phyloP scores from a whole-genome alignment of 2,329 filamentous ascomycete genomes.

The Parascedosporium putredinis region DNA sequence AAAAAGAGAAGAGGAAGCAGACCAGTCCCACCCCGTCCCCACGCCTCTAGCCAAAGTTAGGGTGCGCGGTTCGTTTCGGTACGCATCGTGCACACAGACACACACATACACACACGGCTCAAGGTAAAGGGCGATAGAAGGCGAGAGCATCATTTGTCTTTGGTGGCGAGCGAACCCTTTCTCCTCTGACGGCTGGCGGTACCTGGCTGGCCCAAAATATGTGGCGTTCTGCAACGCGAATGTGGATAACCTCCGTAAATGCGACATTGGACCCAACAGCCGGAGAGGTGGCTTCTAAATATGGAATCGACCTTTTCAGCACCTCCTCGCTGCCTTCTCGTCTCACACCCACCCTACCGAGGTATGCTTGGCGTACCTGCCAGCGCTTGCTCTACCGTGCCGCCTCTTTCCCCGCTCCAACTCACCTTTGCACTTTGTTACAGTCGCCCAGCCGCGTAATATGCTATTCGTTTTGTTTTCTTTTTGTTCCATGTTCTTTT shows the following conservation, averaged over 20 bases:
- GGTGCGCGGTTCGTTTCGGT: no score
- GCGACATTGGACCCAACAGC: constrained; percentile 1
- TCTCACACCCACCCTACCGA: background rate
- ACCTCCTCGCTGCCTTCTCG: background rate
- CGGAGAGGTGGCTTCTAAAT: constrained; percentile 2
- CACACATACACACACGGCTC: no score
- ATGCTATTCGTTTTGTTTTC: background rate
- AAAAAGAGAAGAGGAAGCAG: no score
- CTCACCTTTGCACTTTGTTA: background rate
- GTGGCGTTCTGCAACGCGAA: background rate
- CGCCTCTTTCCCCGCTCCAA: background rate
- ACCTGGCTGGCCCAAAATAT: constrained; percentile 1
- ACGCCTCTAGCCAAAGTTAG: no score
- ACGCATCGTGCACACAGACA: background rate
- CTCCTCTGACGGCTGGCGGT: background rate
- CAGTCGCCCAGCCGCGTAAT: background rate
- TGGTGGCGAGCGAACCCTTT: background rate
- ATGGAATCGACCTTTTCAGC: constrained; percentile 3
- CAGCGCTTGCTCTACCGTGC: background rate
- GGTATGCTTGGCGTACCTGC: background rate
- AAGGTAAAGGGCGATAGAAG: no score
- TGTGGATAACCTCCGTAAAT: constrained; percentile 1
- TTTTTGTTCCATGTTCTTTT: background rate
- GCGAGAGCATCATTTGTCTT: no score
- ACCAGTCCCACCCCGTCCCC: no score